Evolutionary conservation across 225 moss, liverwort and hornwort genomes (phyloP).

Genomic region (Sphagnum tenellum): DNA sequence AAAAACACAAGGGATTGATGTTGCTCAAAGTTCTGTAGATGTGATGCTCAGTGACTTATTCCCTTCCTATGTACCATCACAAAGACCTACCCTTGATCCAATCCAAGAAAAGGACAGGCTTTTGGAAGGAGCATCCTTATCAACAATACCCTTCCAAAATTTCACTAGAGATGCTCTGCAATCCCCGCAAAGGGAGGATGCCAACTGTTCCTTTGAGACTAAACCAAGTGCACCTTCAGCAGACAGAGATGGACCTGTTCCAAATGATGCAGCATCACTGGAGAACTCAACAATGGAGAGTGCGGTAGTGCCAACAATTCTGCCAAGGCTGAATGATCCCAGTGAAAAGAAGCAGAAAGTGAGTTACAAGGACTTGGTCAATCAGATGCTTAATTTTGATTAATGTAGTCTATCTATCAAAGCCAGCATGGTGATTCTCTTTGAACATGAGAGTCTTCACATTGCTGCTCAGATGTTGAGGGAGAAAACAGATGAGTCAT

Average conservation of each 20-base stretch:
- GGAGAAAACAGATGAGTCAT: too few species aligned
- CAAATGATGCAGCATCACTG: neutral
- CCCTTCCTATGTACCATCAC: constrained; percentile 27
- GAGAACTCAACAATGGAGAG: neutral
- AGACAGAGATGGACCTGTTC: neutral
- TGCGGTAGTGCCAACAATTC: constrained; percentile 1
- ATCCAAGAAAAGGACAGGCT: constrained; percentile 2
- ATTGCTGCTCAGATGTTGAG: too few species aligned
- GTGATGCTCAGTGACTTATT: constrained; percentile 36
- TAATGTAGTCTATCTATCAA: neutral
- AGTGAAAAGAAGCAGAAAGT: constrained; percentile 15
- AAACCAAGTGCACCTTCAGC: neutral
- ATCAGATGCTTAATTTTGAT: constrained; percentile 12
- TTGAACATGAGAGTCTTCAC: too few species aligned
- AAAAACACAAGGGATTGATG: neutral
- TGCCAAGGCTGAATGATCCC: constrained; percentile 2
- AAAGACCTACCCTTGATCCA: constrained; percentile 9
- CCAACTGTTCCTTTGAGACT: neutral
- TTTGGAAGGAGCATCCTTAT: constrained; percentile 4
- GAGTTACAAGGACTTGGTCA: constrained; percentile 22
- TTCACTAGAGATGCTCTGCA: neutral
- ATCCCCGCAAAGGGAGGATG: neutral
- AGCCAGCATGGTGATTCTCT: too few species aligned
- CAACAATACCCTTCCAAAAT: neutral
- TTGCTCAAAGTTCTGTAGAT: constrained; percentile 27